Percentiles rank a stretch among this genome's conserved stretches.
Conservation (phyloP, 768 basidiomycete genomes). For the Asterophora parasitica region DNA sequence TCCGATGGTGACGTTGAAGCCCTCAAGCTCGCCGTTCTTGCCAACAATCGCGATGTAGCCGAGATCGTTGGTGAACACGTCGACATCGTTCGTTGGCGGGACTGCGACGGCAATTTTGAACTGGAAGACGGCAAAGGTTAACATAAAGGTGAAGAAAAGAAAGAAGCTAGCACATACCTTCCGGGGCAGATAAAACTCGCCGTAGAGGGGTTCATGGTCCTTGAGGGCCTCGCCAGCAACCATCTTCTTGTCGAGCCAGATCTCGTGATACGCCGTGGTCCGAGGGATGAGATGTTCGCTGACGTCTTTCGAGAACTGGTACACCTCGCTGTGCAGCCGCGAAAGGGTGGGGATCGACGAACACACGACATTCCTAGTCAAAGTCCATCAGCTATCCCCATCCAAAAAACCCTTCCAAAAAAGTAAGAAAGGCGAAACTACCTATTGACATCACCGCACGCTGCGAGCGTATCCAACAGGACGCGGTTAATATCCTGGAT, state of each 20-base stretch:
- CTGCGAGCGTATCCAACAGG: conserved; percentile 91
- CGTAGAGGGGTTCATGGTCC: conserved; percentile 96
- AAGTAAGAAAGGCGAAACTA: conserved; percentile 25
- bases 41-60: conserved; percentile 94
- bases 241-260: conserved; percentile 97
- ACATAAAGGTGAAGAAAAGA: not conserved
- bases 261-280: conserved; percentile 95
- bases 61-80: conserved; percentile 92
- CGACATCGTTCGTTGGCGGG: conserved; percentile 94
- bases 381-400: not conserved
- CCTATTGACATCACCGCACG: conserved; percentile 98
- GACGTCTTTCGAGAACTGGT: conserved; percentile 75
- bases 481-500: conserved; percentile 94
- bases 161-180: conserved; percentile 51
- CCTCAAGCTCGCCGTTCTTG: conserved; percentile 68
- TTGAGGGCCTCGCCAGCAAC: conserved; percentile 92
- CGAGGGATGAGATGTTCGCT: conserved; percentile 85
- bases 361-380: conserved; percentile 76
- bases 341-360: conserved; percentile 89
- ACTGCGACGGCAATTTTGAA: conserved; percentile 98
- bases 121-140: conserved; percentile 32
- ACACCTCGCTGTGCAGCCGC: conserved; percentile 79
- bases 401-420: not conserved
- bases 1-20: conserved; percentile 92
- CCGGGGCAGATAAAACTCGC: conserved; percentile 93